Base-by-base conservation (phyloP, 306 rosid species). In the Cucurbita maxima region DNA sequence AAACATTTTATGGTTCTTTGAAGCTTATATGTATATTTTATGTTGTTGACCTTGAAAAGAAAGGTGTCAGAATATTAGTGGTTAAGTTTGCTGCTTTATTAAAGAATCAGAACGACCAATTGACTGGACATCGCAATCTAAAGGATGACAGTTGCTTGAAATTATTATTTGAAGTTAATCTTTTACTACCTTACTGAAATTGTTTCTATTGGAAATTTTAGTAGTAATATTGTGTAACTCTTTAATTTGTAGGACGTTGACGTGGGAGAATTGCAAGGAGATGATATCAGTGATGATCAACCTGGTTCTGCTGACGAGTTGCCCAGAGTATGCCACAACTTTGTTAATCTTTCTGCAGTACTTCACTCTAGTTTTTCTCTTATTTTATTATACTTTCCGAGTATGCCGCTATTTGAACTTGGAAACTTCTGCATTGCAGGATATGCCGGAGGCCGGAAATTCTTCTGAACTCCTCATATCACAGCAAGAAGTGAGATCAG, bases 391-490 rank as follows among this genome's bases (percentile, higher is more conserved):
- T 3, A n/a, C 44, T 30, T 36, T 15, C 8, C 10, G 54, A 19
- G 13, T 69, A 18, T 16, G 9, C 40, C 20, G 55, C 55, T 55
- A 37, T 55, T 40, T 55, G 52, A 72, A 53, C 30, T n/a, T 55
- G 38, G 45, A 62, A n/a, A 50, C 70, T 52, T 79, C 76, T 76
- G 63, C 53, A 41, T 84, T 80, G 62, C 91, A 91, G 99, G 92
- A 83, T 38, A 92, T 86, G 55, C 75, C 52, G 57, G 96, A 83
- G 76, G 81, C 74, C 0, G 89, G 86, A 71, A 60, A 78, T 74
- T 71, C 75, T 58, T 83, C 37, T 20, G 97, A 86, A 71, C 78
- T 71, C 74, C 75, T 83, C 76, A 47, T 79, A 30, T 30, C 34
- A 1, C 88, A 85, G 74, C 87, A 85, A 5, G 96, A 86, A 73